Base-by-base conservation (phyloP, 768 basidiomycete genomes). In the Leccinum disarticulatum region DNA sequence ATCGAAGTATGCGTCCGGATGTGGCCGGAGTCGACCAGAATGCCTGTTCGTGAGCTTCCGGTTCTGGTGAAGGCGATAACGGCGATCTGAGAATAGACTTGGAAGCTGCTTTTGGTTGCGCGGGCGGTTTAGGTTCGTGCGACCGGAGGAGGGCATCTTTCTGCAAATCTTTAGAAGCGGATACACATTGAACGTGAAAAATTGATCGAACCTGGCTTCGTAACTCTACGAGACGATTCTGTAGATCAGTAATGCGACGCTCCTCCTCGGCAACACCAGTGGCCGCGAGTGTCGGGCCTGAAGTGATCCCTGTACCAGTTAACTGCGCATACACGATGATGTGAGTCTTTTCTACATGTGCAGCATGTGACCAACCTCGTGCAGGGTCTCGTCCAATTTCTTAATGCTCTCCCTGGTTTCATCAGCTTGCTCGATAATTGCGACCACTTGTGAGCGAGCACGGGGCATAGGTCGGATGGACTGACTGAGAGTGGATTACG, bases 1-100 rank as follows among this genome's bases (percentile, higher is more conserved):
- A 89, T 54, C 81, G 83, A 14, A 90, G 75, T 0, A 83, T 83
- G 41, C 86, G 85, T 14, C 79, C 81, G 4, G 73, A 67, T 3
- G 80, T 80, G 36, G 72, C 76, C 7, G 87, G 85, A 1, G 87
- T 86, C 31, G 78, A 81, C 86, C 87, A 88, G 66, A 87, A 86
- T 46, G 77, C 78, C 38, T 84, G 81, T 68, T 88, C 87, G 28
- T 80, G 75, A 10, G 60, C 76, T 66, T 72, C 77, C 52, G 65
- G 66, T 52, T 66, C 63, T 54, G 62, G 66, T 50, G 67, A 61
- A 51, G 61, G 68, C 25, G 67, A 58, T n/a, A 61, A 17, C 31
- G 60, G 55, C 19, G 48, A 59, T 67, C 65, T 68, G 6, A 48
- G 28, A 47, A 55, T 36, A 28, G 55, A 55, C 35, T 64, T 66